Conservation (phyloP, 208 protist species). For the Crithidia thermophila region DNA sequence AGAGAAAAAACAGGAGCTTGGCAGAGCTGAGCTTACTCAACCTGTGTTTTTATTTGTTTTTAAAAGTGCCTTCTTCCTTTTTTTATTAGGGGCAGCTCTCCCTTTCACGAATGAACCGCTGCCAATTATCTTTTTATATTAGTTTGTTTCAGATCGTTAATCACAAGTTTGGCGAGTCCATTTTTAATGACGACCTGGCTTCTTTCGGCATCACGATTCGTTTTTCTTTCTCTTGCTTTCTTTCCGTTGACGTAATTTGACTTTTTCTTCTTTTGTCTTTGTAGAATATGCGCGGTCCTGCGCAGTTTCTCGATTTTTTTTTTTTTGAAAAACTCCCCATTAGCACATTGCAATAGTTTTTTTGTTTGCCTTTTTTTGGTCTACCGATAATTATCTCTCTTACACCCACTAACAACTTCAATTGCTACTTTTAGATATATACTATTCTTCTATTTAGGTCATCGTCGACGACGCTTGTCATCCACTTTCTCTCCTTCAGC, state of each 20-base stretch:
- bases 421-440: background rate
- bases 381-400: background rate
- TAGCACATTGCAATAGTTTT: background rate
- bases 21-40: too few relatives aligned
- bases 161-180: background rate
- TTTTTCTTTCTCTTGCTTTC: background rate
- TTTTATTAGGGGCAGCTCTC: too few relatives aligned
- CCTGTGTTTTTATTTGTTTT: too few relatives aligned
- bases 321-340: background rate
- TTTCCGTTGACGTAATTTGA: too few relatives aligned
- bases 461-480: background rate
- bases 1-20: too few relatives aligned
- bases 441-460: background rate
- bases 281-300: background rate
- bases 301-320: background rate
- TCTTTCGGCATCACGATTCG: background rate
- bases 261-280: background rate
- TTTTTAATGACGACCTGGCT: background rate
- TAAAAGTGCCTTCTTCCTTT: too few relatives aligned
- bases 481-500: background rate
- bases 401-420: too few relatives aligned
- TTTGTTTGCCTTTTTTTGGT: background rate
- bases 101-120: too few relatives aligned
- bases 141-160: too few relatives aligned
- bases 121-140: too few relatives aligned